These are phyloP conservation scores for Mycena haematopus DNA, from an alignment of 768 basidiomycete genomes.

Conservation along the genomic window DNA sequence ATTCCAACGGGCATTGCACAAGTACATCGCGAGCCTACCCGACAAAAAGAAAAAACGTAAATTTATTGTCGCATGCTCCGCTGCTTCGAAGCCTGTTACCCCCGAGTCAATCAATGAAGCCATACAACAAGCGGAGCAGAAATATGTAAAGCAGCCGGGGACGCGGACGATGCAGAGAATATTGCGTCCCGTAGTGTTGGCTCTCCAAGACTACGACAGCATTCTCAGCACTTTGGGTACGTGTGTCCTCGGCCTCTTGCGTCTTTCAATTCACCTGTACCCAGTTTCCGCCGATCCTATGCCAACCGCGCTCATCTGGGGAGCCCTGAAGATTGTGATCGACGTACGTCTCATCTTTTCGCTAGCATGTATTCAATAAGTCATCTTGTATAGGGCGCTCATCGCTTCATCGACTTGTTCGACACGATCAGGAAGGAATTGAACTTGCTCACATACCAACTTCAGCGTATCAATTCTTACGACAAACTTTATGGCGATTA, in stretches of 20 bases:
- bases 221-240: conserved; percentile 23
- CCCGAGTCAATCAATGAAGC: conserved; percentile 22
- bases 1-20: conserved; percentile 25
- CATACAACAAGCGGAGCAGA: conserved; percentile 15
- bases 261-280: background rate
- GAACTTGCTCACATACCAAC: conserved; percentile 15
- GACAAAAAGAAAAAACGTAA: conserved; percentile 21
- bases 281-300: conserved; percentile 20
- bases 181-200: conserved; percentile 19
- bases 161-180: conserved; percentile 7
- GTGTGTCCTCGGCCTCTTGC: background rate
- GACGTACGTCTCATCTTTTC: conserved; percentile 3
- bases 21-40: conserved; percentile 20
- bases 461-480: conserved; percentile 27
- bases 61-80: conserved; percentile 15
- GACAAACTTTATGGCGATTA: conserved; percentile 30
- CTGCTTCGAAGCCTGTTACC: background rate
- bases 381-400: conserved; percentile 15
- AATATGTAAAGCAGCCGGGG: conserved; percentile 2
- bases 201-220: conserved; percentile 13
- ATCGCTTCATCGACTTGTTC: conserved; percentile 29
- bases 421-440: conserved; percentile 33
- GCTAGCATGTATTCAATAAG: background rate
- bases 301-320: conserved; percentile 29
- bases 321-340: conserved; percentile 21